phyloP scores from a whole-genome alignment of 1,284 basidiomycete species.

The Athelia sp. region DNA sequence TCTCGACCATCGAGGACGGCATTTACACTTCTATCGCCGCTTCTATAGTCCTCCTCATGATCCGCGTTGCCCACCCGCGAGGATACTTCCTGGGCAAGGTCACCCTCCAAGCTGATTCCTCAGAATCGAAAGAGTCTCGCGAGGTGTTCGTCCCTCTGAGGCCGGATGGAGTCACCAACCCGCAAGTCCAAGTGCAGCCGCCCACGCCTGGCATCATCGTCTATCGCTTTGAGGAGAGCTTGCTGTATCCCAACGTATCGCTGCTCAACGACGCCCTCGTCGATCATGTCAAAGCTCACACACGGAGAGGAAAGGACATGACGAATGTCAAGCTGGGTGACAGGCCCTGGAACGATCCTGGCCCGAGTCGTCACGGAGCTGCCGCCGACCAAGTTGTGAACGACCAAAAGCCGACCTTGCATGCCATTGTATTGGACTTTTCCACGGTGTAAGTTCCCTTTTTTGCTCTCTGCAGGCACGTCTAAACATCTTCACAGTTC shows the following conservation, averaged over 20 bases:
- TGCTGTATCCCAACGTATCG: constrained; percentile 91
- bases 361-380: constrained; percentile 50
- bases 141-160: constrained; percentile 84
- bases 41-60: constrained; percentile 80
- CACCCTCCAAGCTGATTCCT: constrained; percentile 31
- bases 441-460: constrained; percentile 66
- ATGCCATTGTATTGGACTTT: constrained; percentile 91
- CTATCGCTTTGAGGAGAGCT: constrained; percentile 93
- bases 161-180: constrained; percentile 60
- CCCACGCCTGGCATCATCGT: constrained; percentile 87
- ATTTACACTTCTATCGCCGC: constrained; percentile 89
- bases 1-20: constrained; percentile 88
- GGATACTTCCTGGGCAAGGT: constrained; percentile 88
- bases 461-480: constrained; percentile 3
- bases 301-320: constrained; percentile 75
- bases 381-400: constrained; percentile 49
- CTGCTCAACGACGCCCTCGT: constrained; percentile 75
- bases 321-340: constrained; percentile 60
- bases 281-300: constrained; percentile 76
- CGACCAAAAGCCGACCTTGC: constrained; percentile 61
- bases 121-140: constrained; percentile 38
- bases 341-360: constrained; percentile 94
- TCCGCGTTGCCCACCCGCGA: constrained; percentile 89
- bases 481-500: constrained; percentile 35
- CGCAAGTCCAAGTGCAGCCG: constrained; percentile 68